Percentiles rank a stretch among this genome's conserved stretches.
Evolutionary conservation across 495 filamentous ascomycete species (phyloP).

Genomic region (Achaetomiella virescens): DNA sequence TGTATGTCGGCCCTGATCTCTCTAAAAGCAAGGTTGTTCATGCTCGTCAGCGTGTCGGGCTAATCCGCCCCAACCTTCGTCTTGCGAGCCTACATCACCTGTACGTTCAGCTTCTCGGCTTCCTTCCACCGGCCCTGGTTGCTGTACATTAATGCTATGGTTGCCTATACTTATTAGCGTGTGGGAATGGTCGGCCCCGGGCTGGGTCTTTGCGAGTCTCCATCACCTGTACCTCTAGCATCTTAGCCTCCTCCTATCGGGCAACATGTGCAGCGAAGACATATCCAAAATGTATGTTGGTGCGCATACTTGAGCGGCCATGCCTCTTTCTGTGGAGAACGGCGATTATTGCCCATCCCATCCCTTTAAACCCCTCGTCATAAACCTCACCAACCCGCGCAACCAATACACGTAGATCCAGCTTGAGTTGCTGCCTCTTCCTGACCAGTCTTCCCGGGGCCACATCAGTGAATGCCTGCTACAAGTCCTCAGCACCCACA

Average conservation of each 20-base stretch:
- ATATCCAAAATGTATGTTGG: too few relatives aligned
- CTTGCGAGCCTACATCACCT: not conserved
- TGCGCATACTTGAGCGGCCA: not conserved
- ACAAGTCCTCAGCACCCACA: too few relatives aligned
- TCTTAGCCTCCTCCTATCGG: not conserved
- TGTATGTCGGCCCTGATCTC: slow-evolving; percentile 4
- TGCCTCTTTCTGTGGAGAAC: too few relatives aligned
- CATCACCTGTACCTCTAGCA: not conserved
- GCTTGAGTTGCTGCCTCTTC: too few relatives aligned
- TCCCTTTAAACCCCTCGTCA: too few relatives aligned
- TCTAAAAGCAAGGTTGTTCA: slow-evolving; percentile 16
- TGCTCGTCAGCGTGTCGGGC: slow-evolving; percentile 15
- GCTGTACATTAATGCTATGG: slow-evolving; percentile 1
- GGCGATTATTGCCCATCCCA: too few relatives aligned
- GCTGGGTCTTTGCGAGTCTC: not conserved
- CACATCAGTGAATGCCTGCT: too few relatives aligned
- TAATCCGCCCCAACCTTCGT: slow-evolving; percentile 16
- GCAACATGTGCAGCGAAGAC: too few relatives aligned
- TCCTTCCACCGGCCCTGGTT: slow-evolving; percentile 2
- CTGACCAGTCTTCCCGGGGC: too few relatives aligned
- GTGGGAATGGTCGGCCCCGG: not conserved
- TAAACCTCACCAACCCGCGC: too few relatives aligned
- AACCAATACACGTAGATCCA: too few relatives aligned
- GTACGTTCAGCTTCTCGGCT: too few relatives aligned
- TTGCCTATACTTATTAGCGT: slow-evolving; percentile 5